Percentiles rank a stretch among this genome's conserved stretches.
Conservation (phyloP, 495 filamentous ascomycete species). For the Bryoglossum gracile region DNA sequence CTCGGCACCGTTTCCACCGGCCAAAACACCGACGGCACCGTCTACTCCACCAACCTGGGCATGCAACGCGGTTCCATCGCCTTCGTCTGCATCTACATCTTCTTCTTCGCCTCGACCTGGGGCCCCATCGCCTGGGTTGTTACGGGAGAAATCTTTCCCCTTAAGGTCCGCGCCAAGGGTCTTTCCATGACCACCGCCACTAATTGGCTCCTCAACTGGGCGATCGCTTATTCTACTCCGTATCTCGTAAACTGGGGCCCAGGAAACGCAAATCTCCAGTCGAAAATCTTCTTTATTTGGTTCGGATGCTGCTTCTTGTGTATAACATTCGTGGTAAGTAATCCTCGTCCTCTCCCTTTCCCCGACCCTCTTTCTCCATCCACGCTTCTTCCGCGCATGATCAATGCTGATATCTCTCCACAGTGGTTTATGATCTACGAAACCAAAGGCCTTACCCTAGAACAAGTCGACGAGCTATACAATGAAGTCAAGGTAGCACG, state of each 20-base stretch:
- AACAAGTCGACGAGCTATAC: conserved; percentile 79
- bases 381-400: no score
- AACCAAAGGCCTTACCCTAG: conserved; percentile 76
- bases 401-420: no score
- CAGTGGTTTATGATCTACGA: conserved; percentile 77
- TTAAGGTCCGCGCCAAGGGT: conserved; percentile 64
- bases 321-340: conserved; percentile 63
- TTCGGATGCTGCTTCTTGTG: conserved; percentile 65
- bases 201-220: conserved; percentile 72
- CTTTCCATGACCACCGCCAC: conserved; percentile 71
- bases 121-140: conserved; percentile 59
- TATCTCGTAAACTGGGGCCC: conserved; percentile 65
- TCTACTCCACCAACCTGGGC: conserved; percentile 28
- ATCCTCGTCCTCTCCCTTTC: no score
- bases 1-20: conserved; percentile 51
- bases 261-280: conserved; percentile 63
- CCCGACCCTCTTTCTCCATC: no score
- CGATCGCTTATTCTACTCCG: conserved; percentile 67
- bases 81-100: conserved; percentile 67
- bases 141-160: conserved; percentile 66
- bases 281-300: conserved; percentile 81
- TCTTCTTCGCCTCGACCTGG: conserved; percentile 75
- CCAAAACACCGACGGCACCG: conserved; percentile 31
- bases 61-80: conserved; percentile 31
- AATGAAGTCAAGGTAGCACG: conserved; percentile 51